Evolutionary conservation across 2,329 filamentous ascomycete genomes (phyloP).

Genomic region (Arthrinium phaeospermum): DNA sequence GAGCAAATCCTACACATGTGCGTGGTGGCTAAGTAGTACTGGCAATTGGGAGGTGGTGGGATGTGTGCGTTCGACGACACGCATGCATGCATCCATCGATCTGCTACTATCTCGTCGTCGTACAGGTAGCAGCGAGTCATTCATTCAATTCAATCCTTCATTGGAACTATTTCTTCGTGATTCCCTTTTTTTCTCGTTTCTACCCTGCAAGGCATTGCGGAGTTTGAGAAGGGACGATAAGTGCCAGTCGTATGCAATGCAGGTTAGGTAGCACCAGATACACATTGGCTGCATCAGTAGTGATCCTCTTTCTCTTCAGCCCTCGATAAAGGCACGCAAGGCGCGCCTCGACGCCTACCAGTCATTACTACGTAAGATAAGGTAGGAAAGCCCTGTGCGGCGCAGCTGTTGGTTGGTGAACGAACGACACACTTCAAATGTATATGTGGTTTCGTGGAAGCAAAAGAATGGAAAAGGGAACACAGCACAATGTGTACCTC

Average conservation of each 20-base stretch:
- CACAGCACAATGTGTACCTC: background rate
- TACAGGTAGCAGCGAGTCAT: background rate
- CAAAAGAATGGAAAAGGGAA: background rate
- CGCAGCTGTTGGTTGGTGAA: background rate
- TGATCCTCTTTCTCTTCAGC: background rate
- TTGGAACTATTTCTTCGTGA: background rate
- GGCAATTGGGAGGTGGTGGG: too few relatives aligned
- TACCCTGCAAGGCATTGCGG: constrained; percentile 2
- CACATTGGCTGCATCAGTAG: background rate
- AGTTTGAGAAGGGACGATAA: background rate
- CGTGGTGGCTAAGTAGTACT: background rate
- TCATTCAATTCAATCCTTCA: background rate
- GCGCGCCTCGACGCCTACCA: constrained; percentile 4
- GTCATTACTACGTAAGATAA: constrained; percentile 9
- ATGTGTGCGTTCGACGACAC: background rate
- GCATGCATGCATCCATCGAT: background rate
- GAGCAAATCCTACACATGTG: too few relatives aligned
- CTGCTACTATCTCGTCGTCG: background rate
- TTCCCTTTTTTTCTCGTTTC: background rate
- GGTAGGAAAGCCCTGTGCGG: constrained; percentile 5
- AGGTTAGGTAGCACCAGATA: background rate
- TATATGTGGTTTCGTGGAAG: background rate
- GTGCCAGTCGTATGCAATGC: background rate
- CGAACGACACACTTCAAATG: background rate
- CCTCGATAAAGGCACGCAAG: constrained; percentile 9